Evolutionary conservation across 2,329 filamentous ascomycete genomes (phyloP), one percentile per base, ranked within the genome.

Genomic region (Phyllachora maydis): DNA sequence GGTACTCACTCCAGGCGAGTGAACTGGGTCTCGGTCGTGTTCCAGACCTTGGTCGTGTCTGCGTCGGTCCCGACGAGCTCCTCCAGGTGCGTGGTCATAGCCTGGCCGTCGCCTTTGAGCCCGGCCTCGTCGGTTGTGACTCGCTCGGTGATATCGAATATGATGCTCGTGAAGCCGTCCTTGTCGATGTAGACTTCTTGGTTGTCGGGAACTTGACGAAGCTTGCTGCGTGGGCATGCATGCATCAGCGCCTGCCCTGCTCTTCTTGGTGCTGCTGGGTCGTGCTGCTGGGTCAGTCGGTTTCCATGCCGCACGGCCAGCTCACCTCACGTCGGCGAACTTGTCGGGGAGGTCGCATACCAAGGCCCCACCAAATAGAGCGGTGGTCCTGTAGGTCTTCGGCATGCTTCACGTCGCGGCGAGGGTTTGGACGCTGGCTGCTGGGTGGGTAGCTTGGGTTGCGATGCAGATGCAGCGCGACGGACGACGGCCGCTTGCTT

Each of bases 161-260:
- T 83, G 43, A 92, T 70, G 49, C 66, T 82, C 3, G 78, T 79
- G 46, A 83, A 83, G 23, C 81, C 82, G 31, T 75, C 62, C 32
- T 65, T 61, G 43, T 90, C 81, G 39, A 93, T 72, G 52, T 71
- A 92, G 35, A 93, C 75, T 56, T 93, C 85, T 53, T 95, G 83
- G 46, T 90, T 77, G 43, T 85, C 73, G 23, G 76, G 76, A 4
- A 83, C 68, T 49, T 81, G 64, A 32, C 76, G 69, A 35, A 82
- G 60, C 26, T 63, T 61, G 50, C 74, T 79, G 30, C 21, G 15
- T 12, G 17, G 12, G 10, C 27, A 11, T n/a, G 5, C 16, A n/a
- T n/a, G n/a, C n/a, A n/a, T n/a, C n/a, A n/a, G n/a, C n/a, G n/a
- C n/a, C n/a, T n/a, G n/a, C n/a, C n/a, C n/a, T n/a, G n/a, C n/a